Base-by-base conservation (phyloP, 2,329 filamentous ascomycete species). In the Dactylellina sp. region DNA sequence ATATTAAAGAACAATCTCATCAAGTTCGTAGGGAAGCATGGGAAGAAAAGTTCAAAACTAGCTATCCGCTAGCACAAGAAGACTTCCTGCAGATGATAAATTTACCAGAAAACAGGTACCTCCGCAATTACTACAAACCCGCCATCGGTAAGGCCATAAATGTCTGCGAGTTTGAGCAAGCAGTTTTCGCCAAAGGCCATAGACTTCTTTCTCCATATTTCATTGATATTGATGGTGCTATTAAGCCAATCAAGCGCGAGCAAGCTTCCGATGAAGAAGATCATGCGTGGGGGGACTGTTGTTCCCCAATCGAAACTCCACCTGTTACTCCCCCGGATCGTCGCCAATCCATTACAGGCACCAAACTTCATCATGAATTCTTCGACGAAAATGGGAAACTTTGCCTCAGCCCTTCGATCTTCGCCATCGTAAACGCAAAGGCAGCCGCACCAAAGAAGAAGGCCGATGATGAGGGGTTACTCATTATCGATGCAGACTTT, bases 401-500 rank as follows among this genome's bases (percentile, higher is more conserved):
- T 28, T 7, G n/a, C 1, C 22, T 74, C 2, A 16, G 12, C 4
- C 14, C 40, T 2, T 14, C 12, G 2, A 2, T 44, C 0, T 64
- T 72, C 28, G 14, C 20, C 6, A 39, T 60, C 7, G 20, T 64
- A 1, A 46, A 56, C 18, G 55, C 25, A 4, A 61, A 50, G 11
- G 25, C 56, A 5, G 18, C 44, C 5, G 16, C n/a, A 4, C 61
- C 49, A 7, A 52, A 28, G 11, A 53, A 66, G 22, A 47, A 49
- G 47, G 28, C n/a, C 7, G 42, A 74, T 22, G 70, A 74, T 18
- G 70, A 65, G 25, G 49, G 52, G 2, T 39, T 62, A 1, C 28
- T 74, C 1, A 37, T 74, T 2, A 37, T 74, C 14, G 70, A 74
- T 14, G 28, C 14, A 0, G 22, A 20, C 2, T 66, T 66, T 14